Percentiles rank a stretch among this genome's conserved stretches.
Conservation (phyloP, 148 eudicot genomes). For the Talinum fruticosum region DNA sequence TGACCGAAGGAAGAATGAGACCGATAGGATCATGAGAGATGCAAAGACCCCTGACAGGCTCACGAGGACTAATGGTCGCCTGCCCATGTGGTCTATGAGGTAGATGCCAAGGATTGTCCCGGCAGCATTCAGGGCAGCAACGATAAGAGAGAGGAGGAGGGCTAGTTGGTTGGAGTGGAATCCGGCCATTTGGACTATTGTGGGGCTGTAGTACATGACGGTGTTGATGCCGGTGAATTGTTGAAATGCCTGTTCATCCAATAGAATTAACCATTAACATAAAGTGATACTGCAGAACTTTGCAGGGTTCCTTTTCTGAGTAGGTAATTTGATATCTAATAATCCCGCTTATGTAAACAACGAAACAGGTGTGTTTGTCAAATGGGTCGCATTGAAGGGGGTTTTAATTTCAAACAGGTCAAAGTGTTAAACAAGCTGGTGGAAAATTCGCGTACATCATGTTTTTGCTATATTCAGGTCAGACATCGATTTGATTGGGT, state of each 20-base stretch:
- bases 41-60: constrained; percentile 21
- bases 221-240: constrained; percentile 57
- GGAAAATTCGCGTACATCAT: no score
- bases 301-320: no score
- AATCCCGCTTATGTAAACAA: no score
- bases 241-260: constrained; percentile 24
- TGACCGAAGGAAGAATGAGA: constrained; percentile 42
- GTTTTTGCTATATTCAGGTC: no score
- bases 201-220: constrained; percentile 63
- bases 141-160: constrained; percentile 63
- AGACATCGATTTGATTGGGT: no score
- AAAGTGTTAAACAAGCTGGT: no score
- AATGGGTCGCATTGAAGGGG: no score
- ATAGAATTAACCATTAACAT: not conserved
- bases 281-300: no score
- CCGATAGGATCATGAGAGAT: constrained; percentile 46
- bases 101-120: constrained; percentile 55
- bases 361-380: no score
- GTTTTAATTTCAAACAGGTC: no score
- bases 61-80: not conserved
- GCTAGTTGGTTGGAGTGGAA: constrained; percentile 61
- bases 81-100: not conserved
- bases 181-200: constrained; percentile 62
- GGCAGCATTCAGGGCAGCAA: constrained; percentile 61
- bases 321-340: no score